These are phyloP conservation scores for Wallacemonas sp. DNA, from an alignment of 208 protist species.

Conservation along the genomic window DNA sequence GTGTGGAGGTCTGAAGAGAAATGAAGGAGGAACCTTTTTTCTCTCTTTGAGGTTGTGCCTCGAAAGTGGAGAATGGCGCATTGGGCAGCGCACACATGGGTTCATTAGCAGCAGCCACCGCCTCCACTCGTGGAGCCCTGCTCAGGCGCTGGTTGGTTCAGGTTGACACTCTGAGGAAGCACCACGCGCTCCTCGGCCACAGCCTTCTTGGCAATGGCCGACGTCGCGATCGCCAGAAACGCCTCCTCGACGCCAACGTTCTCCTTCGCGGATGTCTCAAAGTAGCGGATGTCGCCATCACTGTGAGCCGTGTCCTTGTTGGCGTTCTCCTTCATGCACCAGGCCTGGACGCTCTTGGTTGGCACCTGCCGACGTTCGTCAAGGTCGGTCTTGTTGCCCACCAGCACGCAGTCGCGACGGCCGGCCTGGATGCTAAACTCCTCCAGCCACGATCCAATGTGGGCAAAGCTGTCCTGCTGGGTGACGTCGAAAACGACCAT, in stretches of 20 bases:
- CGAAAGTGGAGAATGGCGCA: not conserved
- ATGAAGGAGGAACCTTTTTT: too few relatives aligned
- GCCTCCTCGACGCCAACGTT: slow-evolving; percentile 98
- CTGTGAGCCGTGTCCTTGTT: slow-evolving; percentile 15
- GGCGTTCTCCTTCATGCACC: slow-evolving; percentile 94
- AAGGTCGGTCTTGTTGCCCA: slow-evolving; percentile 99
- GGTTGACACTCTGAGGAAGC: slow-evolving; percentile 69
- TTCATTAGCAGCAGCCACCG: slow-evolving; percentile 5
- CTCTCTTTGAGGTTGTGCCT: not conserved
- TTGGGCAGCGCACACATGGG: not conserved
- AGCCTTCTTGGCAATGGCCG: slow-evolving; percentile 77
- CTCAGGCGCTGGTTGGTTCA: slow-evolving; percentile 38
- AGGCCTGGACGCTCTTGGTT: slow-evolving; percentile 93
- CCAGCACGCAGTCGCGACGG: slow-evolving; percentile 97
- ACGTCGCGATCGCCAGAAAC: slow-evolving; percentile 88
- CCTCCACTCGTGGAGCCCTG: slow-evolving; percentile 14
- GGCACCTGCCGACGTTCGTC: slow-evolving; percentile 93
- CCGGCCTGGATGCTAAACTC: slow-evolving; percentile 97
- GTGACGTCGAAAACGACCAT: slow-evolving; percentile 92
- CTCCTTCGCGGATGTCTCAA: slow-evolving; percentile 98
- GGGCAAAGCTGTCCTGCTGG: slow-evolving; percentile 80
- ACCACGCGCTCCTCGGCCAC: slow-evolving; percentile 45
- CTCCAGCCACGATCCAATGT: slow-evolving; percentile 96
- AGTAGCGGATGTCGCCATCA: slow-evolving; percentile 93
- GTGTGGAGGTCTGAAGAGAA: slow-evolving; percentile 2